These are phyloP conservation scores for Fomitopsis pulvina DNA, from an alignment of 768 basidiomycete genomes.

Conservation along the genomic window DNA sequence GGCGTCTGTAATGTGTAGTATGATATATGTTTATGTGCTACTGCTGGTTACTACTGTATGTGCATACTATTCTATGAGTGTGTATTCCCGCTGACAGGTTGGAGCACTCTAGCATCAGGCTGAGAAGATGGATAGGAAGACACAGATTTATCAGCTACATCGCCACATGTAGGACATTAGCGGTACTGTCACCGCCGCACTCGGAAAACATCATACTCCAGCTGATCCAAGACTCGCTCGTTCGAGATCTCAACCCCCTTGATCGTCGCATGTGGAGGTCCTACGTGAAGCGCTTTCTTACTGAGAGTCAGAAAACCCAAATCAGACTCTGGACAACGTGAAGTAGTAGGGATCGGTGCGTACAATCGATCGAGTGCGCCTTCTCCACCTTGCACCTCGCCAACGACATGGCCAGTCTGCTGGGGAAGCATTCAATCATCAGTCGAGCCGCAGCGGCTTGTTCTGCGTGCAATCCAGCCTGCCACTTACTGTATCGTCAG, in stretches of 20 bases:
- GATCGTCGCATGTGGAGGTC: conserved; percentile 11
- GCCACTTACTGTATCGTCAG: conserved; percentile 15
- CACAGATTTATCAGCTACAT: no score
- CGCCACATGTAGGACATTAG: no score
- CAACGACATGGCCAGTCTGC: conserved; percentile 15
- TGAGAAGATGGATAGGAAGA: no score
- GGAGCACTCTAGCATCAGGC: no score
- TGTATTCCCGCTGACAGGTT: no score
- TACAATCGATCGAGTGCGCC: conserved; percentile 14
- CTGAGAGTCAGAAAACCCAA: neutral
- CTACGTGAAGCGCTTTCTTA: conserved; percentile 11
- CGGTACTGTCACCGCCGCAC: neutral
- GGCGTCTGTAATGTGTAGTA: conserved; percentile 42
- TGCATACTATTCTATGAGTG: no score
- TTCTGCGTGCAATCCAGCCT: neutral
- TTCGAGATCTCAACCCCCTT: conserved; percentile 13
- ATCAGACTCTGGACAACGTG: neutral
- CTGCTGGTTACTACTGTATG: no score
- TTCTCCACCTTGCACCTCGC: conserved; percentile 13
- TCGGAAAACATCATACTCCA: neutral
- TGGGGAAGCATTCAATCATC: neutral
- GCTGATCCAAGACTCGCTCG: conserved; percentile 1
- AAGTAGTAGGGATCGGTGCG: neutral
- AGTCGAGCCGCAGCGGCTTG: neutral
- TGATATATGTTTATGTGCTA: no score